phyloP scores from a whole-genome alignment of 2,329 filamentous ascomycete species.

The Aureobasidium musti region DNA sequence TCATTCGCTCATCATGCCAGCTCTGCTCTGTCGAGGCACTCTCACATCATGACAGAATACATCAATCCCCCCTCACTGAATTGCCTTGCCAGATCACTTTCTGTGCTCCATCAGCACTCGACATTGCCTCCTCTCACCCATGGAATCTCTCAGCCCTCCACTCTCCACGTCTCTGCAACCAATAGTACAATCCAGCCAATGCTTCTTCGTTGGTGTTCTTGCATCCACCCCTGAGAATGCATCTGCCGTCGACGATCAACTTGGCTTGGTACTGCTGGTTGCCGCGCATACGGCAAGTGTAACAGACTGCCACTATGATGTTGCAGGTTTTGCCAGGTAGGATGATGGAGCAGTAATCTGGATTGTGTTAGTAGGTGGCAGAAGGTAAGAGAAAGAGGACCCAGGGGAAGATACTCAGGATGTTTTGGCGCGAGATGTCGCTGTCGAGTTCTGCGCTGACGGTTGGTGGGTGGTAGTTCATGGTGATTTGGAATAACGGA shows the following conservation, averaged over 20 bases:
- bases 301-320: neutral
- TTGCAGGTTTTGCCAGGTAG: neutral
- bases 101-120: neutral
- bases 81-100: neutral
- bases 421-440: neutral
- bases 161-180: neutral
- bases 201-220: conserved; percentile 13
- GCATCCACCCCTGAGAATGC: conserved; percentile 9
- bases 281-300: neutral
- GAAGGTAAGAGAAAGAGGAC: neutral
- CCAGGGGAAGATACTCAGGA: neutral
- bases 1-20: neutral
- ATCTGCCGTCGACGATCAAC: neutral
- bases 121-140: neutral
- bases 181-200: neutral
- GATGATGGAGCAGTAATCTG: neutral
- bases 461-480: neutral
- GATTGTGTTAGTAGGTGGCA: neutral
- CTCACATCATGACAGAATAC: neutral
- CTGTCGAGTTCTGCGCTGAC: conserved; percentile 1
- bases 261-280: conserved; percentile 13
- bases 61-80: neutral
- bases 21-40: neutral
- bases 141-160: conserved; percentile 3
- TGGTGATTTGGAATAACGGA: neutral